Conservation (phyloP, 305 asterid genomes). For the Fraxinus floribunda region DNA sequence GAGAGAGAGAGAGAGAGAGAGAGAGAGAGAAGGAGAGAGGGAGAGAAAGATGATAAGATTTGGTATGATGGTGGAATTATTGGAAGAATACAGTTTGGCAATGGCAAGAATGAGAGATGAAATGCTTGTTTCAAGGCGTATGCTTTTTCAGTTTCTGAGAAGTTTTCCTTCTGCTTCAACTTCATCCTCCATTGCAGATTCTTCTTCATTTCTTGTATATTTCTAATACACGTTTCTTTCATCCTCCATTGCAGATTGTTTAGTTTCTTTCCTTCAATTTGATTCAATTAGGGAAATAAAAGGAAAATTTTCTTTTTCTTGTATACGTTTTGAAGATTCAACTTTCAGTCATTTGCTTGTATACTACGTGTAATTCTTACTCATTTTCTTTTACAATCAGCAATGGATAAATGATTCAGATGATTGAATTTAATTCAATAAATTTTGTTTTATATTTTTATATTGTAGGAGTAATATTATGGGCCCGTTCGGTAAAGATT, state of each 20-base stretch:
- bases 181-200: conserved; percentile 33
- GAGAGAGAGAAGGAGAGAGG: no score
- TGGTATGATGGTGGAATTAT: conserved; percentile 65
- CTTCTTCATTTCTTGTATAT: conserved; percentile 56
- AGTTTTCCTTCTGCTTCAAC: conserved; percentile 42
- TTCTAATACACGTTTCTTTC: conserved; percentile 27
- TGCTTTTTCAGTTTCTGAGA: conserved; percentile 35
- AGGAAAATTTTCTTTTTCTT: background rate
- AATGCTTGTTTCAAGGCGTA: conserved; percentile 36
- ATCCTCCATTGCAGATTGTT: background rate
- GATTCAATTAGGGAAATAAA: background rate
- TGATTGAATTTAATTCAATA: background rate
- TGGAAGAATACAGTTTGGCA: conserved; percentile 65
- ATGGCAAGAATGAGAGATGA: conserved; percentile 63
- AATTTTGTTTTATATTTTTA: background rate
- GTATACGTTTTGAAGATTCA: background rate
- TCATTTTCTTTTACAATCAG: background rate
- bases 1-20: conserved; percentile 15
- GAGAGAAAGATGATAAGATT: conserved; percentile 55
- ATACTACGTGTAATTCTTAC: background rate
- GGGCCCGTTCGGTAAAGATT: no score
- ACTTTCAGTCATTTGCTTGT: background rate
- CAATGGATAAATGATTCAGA: background rate
- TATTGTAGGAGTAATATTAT: background rate
- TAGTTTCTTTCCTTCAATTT: no score